phyloP scores from a whole-genome alignment of 2,329 filamentous ascomycete species.

The Verticillium dahliae region DNA sequence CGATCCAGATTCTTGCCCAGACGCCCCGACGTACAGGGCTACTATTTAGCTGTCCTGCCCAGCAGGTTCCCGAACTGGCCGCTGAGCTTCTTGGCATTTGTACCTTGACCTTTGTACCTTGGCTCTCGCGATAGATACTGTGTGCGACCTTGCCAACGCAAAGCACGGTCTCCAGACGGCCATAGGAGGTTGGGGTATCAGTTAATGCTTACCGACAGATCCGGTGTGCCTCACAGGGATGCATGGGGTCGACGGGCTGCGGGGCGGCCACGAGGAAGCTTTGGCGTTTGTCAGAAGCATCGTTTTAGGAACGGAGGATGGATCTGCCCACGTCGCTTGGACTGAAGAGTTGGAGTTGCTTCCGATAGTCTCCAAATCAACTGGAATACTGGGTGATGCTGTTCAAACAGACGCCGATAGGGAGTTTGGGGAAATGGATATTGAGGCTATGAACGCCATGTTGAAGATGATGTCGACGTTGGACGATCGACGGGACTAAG shows the following conservation, averaged over 20 bases:
- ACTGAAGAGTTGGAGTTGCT: background rate
- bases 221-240: background rate
- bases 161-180: background rate
- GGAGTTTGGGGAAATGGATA: background rate
- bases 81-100: background rate
- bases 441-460: no score
- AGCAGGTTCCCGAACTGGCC: background rate
- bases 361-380: no score
- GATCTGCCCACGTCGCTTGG: background rate
- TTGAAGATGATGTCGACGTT: background rate
- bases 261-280: background rate
- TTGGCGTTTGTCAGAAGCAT: background rate
- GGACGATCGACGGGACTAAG: background rate
- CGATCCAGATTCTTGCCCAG: background rate
- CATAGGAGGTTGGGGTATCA: background rate
- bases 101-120: background rate
- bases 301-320: background rate
- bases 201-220: background rate
- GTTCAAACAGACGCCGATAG: background rate
- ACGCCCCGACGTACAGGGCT: background rate
- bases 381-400: background rate
- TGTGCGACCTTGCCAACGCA: background rate
- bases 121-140: background rate
- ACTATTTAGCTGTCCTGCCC: background rate
- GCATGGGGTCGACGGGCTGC: background rate